These are phyloP conservation scores for Saccharomyces hybrid DNA, from an alignment of 1,139 yeast species.

Conservation along the genomic window DNA sequence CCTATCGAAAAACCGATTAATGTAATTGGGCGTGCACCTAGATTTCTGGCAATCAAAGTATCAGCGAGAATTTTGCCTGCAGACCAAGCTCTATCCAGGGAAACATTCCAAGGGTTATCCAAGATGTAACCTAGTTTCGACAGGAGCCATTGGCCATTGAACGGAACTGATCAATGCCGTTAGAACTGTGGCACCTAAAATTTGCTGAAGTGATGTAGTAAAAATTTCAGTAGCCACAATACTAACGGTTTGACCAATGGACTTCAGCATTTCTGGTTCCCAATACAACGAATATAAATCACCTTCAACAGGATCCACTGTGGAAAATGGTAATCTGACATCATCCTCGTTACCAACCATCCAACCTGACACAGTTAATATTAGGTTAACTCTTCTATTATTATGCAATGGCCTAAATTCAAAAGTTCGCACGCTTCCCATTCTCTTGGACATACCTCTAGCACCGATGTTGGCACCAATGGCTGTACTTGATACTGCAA, in stretches of 20 bases:
- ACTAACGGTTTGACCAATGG: slow-evolving; percentile 92
- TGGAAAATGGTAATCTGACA: slow-evolving; percentile 90
- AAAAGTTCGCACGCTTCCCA: slow-evolving; percentile 88
- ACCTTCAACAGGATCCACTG: slow-evolving; percentile 96
- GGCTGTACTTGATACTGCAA: slow-evolving; percentile 85
- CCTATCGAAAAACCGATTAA: slow-evolving; percentile 92
- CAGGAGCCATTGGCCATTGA: slow-evolving; percentile 83
- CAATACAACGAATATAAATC: slow-evolving; percentile 84
- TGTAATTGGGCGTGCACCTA: slow-evolving; percentile 90
- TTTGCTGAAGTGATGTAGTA: slow-evolving; percentile 88
- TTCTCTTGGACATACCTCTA: slow-evolving; percentile 75
- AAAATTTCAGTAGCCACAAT: slow-evolving; percentile 91
- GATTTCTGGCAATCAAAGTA: slow-evolving; percentile 72
- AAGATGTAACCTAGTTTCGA: slow-evolving; percentile 82
- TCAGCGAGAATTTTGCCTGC: slow-evolving; percentile 92
- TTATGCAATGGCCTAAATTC: slow-evolving; percentile 90
- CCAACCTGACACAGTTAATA: slow-evolving; percentile 96
- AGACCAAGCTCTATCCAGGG: slow-evolving; percentile 94
- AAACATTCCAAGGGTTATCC: slow-evolving; percentile 97
- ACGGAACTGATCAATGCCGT: slow-evolving; percentile 95
- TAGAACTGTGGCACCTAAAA: slow-evolving; percentile 83
- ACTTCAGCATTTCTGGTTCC: slow-evolving; percentile 97
- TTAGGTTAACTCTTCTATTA: slow-evolving; percentile 77
- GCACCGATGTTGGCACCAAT: slow-evolving; percentile 87
- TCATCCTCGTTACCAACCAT: slow-evolving; percentile 94